A percentile compares a stretch with the other conserved stretches of the same genome.
Conservation (phyloP, 73 alveolate genomes). For the Uronychia binucleata region DNA sequence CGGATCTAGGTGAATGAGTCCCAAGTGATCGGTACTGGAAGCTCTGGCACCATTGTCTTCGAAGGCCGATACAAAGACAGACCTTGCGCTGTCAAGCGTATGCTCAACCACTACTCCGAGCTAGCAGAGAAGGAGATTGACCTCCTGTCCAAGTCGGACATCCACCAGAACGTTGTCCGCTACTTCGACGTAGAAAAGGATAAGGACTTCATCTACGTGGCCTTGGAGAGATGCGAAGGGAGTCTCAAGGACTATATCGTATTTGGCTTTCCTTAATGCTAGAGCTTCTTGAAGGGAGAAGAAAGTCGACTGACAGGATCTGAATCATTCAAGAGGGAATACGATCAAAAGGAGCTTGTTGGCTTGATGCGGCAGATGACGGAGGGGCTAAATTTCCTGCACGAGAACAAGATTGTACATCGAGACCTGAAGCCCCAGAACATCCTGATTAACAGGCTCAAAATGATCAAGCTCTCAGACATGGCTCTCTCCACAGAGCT, state of each 20-base stretch:
- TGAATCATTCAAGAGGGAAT: background rate
- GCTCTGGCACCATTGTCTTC: slow-evolving; percentile 65
- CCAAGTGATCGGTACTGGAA: slow-evolving; percentile 57
- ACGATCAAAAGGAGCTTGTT: background rate
- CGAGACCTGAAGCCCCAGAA: slow-evolving; percentile 91
- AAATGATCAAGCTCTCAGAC: slow-evolving; percentile 81
- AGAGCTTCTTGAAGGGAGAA: background rate
- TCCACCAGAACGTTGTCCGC: slow-evolving; percentile 63
- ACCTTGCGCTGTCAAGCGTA: slow-evolving; percentile 68
- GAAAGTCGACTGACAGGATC: background rate
- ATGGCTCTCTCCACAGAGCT: slow-evolving; percentile 77
- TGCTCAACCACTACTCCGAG: slow-evolving; percentile 30
- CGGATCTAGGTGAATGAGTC: slow-evolving; percentile 15
- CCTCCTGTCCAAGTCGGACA: slow-evolving; percentile 53
- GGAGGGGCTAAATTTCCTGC: slow-evolving; percentile 71
- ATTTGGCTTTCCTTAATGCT: background rate
- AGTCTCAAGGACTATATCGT: slow-evolving; percentile 23
- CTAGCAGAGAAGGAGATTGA: slow-evolving; percentile 42
- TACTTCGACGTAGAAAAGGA: slow-evolving; percentile 61
- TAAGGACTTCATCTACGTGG: slow-evolving; percentile 60
- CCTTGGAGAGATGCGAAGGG: slow-evolving; percentile 69
- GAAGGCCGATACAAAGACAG: slow-evolving; percentile 64
- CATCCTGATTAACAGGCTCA: slow-evolving; percentile 74
- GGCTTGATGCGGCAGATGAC: background rate
- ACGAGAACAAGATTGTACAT: slow-evolving; percentile 79